Evolutionary conservation across 129 eudicot genomes (phyloP), one percentile per base, ranked within the genome.

Genomic region (Centella asiatica): DNA sequence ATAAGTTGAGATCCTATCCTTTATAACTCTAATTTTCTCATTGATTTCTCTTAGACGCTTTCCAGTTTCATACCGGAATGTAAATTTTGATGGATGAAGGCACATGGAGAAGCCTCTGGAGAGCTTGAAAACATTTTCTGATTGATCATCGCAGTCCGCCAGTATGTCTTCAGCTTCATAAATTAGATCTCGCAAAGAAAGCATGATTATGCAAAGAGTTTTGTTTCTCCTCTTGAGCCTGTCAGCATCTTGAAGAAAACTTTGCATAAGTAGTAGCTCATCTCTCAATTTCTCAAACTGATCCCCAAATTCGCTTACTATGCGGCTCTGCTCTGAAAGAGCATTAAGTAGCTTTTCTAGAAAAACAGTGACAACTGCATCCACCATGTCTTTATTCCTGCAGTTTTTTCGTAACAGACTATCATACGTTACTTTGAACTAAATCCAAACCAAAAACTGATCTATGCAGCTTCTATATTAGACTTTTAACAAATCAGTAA

Each of bases 161-260:
- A 73, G 63, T 59, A 73, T 67, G 46, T 73, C 78, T 31, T 73
- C 73, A 22, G 68, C 78, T 50, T 73, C 78, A 73, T 57, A 67
- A 22, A 66, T 51, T 17, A 73, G 58, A 13, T 73, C 78, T 27
- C 73, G 47, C 5, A 60, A 51, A 44, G 39, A 29, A 17, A 31
- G 36, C 73, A 67, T 37, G 55, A 62, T 31, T 2, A 28, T 36
- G 31, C n/a, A 17, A 40, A 73, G 69, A 58, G 57, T 51, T 51
- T 25, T 3, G 32, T 51, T 7, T 24, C 18, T 51, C 18, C 57
- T 67, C 57, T 66, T 67, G 20, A 49, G 67, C 72, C 72, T 65
- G 28, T 73, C 77, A 23, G 68, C 78, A 49, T 73, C 78, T 46
- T 73, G 60, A 8, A 73, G 68, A 34, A 73, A 73, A 67, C 78